phyloP scores from a whole-genome alignment of 768 basidiomycete species.

The Gymnopilus junonius region DNA sequence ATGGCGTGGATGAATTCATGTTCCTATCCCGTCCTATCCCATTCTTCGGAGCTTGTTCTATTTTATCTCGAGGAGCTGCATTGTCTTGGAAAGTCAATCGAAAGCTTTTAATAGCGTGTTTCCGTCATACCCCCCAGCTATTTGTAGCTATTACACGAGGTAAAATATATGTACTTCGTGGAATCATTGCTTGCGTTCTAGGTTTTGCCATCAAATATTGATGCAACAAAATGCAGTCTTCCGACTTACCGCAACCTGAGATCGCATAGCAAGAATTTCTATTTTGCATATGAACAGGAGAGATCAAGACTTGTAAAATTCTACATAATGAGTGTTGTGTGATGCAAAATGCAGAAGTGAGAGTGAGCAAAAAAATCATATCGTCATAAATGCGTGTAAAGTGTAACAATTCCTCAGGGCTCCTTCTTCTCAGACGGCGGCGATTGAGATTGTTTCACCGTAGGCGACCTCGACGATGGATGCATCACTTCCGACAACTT shows the following conservation, averaged over 20 bases:
- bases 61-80: background rate
- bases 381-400: slow-evolving; percentile 12
- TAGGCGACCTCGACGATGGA: slow-evolving; percentile 54
- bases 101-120: background rate
- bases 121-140: background rate
- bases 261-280: background rate
- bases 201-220: too few relatives aligned
- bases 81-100: background rate
- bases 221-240: too few relatives aligned
- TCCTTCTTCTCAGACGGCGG: slow-evolving; percentile 55
- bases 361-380: slow-evolving; percentile 13
- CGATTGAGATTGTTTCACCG: slow-evolving; percentile 56
- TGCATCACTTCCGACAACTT: slow-evolving; percentile 60
- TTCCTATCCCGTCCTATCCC: background rate
- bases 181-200: too few relatives aligned
- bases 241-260: background rate
- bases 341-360: background rate
- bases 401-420: slow-evolving; percentile 10
- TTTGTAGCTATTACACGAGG: too few relatives aligned
- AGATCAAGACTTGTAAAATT: background rate
- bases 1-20: slow-evolving; percentile 10
- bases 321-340: background rate
- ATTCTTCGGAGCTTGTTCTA: slow-evolving; percentile 1
- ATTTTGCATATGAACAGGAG: slow-evolving; percentile 1
- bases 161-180: background rate